Evolutionary conservation across 495 filamentous ascomycete species (phyloP), one percentile per base, ranked within the genome.

Genomic region (Parathielavia appendiculata): DNA sequence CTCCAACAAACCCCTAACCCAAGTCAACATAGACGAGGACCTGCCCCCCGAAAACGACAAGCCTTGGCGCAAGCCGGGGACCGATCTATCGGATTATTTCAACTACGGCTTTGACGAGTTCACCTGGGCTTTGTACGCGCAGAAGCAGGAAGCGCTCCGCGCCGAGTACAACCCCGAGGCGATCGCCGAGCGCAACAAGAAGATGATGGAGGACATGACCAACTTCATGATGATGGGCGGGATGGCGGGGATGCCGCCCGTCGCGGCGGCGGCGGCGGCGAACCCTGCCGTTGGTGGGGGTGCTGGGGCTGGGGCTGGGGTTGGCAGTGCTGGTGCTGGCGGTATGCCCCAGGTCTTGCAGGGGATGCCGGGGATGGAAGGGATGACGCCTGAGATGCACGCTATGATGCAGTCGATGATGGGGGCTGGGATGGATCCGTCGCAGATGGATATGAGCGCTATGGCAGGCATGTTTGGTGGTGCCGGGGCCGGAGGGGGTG

Each of bases 81-180:
- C 92, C 45, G 93, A 97, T 70, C 81, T 95, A 43, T 91, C 87
- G 26, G 93, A 98, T 71, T 98, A 93, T 72, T 98, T 98, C 81
- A 98, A 98, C 75, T 98, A 97, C 76, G 95, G 95, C 38, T 98
- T 98, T 61, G 93, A 98, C 75, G 93, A 98, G 72, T 98, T 97
- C 70, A 97, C 95, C 16, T 98, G 93, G 93, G 88, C 92, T 30
- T 83, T 89, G 58, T 98, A 97, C 73, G 92, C 92, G 32, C 73
- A 91, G 59, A 95, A 95, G 65, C 95, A 97, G 67, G 84, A 90
- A 55, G 78, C 80, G 5, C 74, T 96, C 56, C 81, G 87, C 17
- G 83, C 83, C 54, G 88, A 90, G 58, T 86, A 76, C 67, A 78
- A 73, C 62, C 72, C 73, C 40, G 80, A 83, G 16, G 74, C 75